Evolutionary conservation across 495 filamentous ascomycete species (phyloP), one percentile per base, ranked within the genome.

Genomic region (Hypoxylon lenormandii): DNA sequence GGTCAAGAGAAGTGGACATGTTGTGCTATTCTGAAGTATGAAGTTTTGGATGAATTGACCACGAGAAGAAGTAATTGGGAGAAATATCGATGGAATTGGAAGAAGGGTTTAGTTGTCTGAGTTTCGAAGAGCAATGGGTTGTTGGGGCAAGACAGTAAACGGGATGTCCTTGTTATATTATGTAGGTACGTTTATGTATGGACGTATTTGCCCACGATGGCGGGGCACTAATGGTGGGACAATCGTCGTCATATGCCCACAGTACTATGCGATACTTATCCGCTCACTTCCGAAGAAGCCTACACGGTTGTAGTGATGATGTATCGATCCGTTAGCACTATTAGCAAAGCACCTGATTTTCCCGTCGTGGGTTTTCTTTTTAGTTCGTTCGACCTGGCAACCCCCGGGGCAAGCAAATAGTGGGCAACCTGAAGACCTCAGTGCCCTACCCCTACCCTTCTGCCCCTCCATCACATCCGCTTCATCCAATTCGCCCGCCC

Each of bases 1-100:
- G 93, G 74, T 98, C 95, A 64, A 98, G 89, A 82, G 94, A 92
- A 80, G 77, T 89, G 75, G 91, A 79, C 92, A 96, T 96, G 67
- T 73, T 89, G 54, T 48, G 16, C 43, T 59, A 50, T 48, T 56
- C 68, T 59, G 56, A 53, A 66, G 42, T 62, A 67, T 19, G 15
- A 10, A 21, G 13, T 45, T 45, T 3, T 45, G 16, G 7, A 18
- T 45, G 7, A 21, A 18, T 18, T 45, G 16, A 19, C 8, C 11
- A 2, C 42, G 4, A 10, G 15, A 6, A 43, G 12, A 16, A 43
- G 40, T 7, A 43, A 18, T 28, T 15, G 16, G 42, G 13, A 21
- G 16, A 33, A 0, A 36, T 57, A 37, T 66, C 50, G 53, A 28
- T 60, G 38, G 52, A 26, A 5, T 26, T 33, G 33, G 8, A 22